These are phyloP conservation scores for Graphilbum ipis-grandicollis DNA, from an alignment of 2,329 filamentous ascomycete species.

Conservation along the genomic window DNA sequence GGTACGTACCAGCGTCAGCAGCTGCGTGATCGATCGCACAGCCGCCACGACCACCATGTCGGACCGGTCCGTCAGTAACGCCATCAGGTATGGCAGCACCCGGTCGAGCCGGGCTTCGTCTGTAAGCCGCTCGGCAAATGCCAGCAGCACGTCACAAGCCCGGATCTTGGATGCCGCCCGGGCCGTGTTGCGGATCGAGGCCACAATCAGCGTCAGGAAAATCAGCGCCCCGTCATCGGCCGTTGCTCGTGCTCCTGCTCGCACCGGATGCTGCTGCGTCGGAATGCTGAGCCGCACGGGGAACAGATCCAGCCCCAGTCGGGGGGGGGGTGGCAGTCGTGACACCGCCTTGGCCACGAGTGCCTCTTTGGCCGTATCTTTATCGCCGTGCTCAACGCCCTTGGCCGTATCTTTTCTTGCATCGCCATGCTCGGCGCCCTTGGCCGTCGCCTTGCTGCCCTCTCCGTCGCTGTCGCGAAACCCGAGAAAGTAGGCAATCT, in stretches of 20 bases:
- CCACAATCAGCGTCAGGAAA: conserved; percentile 76
- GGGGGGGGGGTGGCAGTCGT: conserved; percentile 15
- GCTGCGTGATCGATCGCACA: conserved; percentile 71
- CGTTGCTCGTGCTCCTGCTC: conserved; percentile 39
- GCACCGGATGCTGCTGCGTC: conserved; percentile 58
- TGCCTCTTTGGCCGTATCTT: conserved; percentile 9
- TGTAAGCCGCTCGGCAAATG: conserved; percentile 77
- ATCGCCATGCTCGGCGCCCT: no score
- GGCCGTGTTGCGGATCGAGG: conserved; percentile 76
- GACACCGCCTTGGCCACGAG: background rate
- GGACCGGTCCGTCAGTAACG: conserved; percentile 62
- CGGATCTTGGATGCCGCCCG: conserved; percentile 73
- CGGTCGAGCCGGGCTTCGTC: conserved; percentile 94
- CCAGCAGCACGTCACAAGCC: conserved; percentile 79
- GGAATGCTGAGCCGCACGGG: conserved; percentile 77
- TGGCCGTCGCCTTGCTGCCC: background rate
- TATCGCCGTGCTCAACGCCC: conserved; percentile 4
- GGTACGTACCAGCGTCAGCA: conserved; percentile 73
- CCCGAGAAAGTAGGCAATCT: conserved; percentile 86
- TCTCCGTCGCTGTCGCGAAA: conserved; percentile 34
- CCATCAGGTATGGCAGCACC: conserved; percentile 77
- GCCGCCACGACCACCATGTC: conserved; percentile 77
- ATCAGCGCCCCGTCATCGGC: conserved; percentile 83
- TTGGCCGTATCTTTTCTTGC: background rate
- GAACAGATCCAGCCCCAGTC: conserved; percentile 45